These are phyloP conservation scores for Colletotrichum euphorbiae DNA, from an alignment of 2,329 filamentous ascomycete species.

Conservation along the genomic window DNA sequence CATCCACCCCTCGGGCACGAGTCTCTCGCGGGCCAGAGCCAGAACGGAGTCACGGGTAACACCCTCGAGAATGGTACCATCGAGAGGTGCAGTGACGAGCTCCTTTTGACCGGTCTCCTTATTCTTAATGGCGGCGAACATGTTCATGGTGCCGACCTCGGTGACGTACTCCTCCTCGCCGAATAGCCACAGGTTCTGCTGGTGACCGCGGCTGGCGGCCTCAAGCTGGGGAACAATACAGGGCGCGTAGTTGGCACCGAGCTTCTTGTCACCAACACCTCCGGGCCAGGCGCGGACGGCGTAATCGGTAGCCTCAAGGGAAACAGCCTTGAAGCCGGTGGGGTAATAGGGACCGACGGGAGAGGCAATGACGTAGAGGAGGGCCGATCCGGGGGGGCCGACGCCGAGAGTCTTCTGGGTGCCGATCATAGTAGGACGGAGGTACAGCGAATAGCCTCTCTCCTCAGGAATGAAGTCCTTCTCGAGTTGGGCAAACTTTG, in stretches of 20 bases:
- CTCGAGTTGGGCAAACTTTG: slow-evolving; percentile 82
- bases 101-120: slow-evolving; percentile 91
- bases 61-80: slow-evolving; percentile 96
- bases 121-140: slow-evolving; percentile 88
- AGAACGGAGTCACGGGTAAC: slow-evolving; percentile 94
- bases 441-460: slow-evolving; percentile 93
- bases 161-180: slow-evolving; percentile 95
- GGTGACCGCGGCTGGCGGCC: slow-evolving; percentile 90
- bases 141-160: slow-evolving; percentile 99
- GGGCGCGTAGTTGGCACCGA: slow-evolving; percentile 98
- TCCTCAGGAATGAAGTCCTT: slow-evolving; percentile 88
- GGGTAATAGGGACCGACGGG: slow-evolving; percentile 98
- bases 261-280: slow-evolving; percentile 97
- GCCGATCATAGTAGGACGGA: slow-evolving; percentile 96
- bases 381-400: slow-evolving; percentile 87
- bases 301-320: slow-evolving; percentile 95
- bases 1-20: slow-evolving; percentile 88
- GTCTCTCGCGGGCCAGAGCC: slow-evolving; percentile 83
- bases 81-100: slow-evolving; percentile 92
- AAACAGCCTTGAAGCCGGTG: slow-evolving; percentile 97
- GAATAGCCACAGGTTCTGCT: slow-evolving; percentile 99
- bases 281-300: slow-evolving; percentile 98
- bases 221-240: slow-evolving; percentile 97
- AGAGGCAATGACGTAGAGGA: slow-evolving; percentile 95
- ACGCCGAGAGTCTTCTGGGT: slow-evolving; percentile 96